These are phyloP conservation scores for Fusarium cyanostomum DNA, from an alignment of 2,329 filamentous ascomycete genomes.

Conservation along the genomic window DNA sequence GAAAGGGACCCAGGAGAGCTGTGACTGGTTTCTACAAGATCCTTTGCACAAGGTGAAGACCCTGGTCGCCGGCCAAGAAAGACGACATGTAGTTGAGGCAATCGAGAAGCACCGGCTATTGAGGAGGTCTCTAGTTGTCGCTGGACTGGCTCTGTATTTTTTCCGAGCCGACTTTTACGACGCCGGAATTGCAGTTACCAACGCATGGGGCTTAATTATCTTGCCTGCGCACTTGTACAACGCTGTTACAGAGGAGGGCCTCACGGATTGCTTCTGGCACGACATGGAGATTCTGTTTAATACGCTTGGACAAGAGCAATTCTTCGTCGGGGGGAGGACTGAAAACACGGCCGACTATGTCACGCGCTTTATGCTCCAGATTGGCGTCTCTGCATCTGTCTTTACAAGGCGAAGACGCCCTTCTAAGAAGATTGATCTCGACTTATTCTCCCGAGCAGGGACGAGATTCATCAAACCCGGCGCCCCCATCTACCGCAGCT, in stretches of 20 bases:
- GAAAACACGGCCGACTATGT: background rate
- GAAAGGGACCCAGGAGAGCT: background rate
- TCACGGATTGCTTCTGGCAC: background rate
- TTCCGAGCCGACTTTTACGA: background rate
- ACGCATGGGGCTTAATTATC: background rate
- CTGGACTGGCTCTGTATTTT: background rate
- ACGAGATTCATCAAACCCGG: background rate
- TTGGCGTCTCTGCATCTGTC: background rate
- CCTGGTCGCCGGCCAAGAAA: background rate
- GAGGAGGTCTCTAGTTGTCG: background rate
- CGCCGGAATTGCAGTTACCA: background rate
- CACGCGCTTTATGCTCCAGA: background rate
- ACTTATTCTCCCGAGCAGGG: background rate
- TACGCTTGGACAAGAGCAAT: background rate
- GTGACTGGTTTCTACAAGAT: background rate
- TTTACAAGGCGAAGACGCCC: background rate
- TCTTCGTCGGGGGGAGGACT: background rate
- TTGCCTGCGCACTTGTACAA: background rate
- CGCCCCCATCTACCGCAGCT: background rate
- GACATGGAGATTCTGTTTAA: background rate
- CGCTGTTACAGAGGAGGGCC: background rate
- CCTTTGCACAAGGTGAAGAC: background rate
- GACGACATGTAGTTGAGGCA: background rate
- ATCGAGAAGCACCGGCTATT: background rate
- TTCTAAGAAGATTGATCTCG: background rate